Base-by-base conservation (phyloP, 805 yeast species). In the Brettanomyces sp. region DNA sequence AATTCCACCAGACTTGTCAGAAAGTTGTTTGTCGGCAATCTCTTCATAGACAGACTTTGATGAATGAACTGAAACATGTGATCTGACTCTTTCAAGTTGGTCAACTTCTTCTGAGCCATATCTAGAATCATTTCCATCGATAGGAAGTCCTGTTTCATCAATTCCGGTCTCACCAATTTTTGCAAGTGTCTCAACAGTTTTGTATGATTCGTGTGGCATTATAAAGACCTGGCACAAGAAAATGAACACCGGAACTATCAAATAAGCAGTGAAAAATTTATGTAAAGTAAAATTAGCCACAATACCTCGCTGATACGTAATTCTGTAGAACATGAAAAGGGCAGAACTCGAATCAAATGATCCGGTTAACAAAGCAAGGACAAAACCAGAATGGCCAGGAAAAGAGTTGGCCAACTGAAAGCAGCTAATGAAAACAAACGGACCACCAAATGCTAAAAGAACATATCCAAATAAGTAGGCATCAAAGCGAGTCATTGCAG, bases 301-400 rank as follows among this genome's bases (percentile, higher is more conserved):
- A 45, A 63, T 62, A 23, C 55, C 42, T 49, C 69, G 49, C 51
- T 77, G 79, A 63, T 85, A 89, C 12, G 75, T 56, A 14, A 88
- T 49, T 54, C 95, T 69, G 67, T 89, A 91, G 9, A 76, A 54
- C 54, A 88, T 69, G 58, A 90, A 90, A 41, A 90, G 73, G 0
- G 95, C 96, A n/a, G 95, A 80, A 1, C 95, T 85, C 0, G 95
- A 74, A 63, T 91, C 97, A 59, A 90, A 89, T 0, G 96, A 89
- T n/a, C 97, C 97, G 0, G 96, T 87, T 43, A 90, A 66, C 14
- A 87, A 64, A 0, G 96, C 95, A 52, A 89, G 66, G 21, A 89
- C 72, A 41, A 85, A 73, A 0, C 96, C 96, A 4, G 95, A 83
- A 55, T 77, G 78, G 38, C 76, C 75, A 2, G 96, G 96, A 65